A percentile compares a stretch with the other conserved stretches of the same genome.
These are phyloP conservation scores for Metroxylon sagu DNA, from an alignment of 176 grass and related monocot species.

Conservation along the genomic window DNA sequence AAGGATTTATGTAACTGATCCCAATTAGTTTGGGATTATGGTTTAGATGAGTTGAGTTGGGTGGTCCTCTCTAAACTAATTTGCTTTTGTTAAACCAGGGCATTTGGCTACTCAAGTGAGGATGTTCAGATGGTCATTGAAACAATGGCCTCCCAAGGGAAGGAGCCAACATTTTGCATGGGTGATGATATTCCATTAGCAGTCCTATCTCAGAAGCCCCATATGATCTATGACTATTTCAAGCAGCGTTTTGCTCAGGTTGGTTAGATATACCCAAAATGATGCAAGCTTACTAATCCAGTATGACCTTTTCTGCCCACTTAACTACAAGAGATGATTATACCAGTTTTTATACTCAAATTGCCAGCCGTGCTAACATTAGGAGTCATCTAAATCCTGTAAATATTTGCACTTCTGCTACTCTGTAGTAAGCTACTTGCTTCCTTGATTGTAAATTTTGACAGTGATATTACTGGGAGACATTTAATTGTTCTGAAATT, in stretches of 20 bases:
- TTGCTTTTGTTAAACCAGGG: slow-evolving; percentile 45
- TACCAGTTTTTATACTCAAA: no score
- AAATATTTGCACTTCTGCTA: no score
- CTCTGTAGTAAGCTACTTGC: no score
- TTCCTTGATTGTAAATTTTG: no score
- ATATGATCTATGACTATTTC: slow-evolving; percentile 97
- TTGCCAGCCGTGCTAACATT: no score
- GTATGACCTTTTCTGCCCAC: no score
- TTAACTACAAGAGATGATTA: no score
- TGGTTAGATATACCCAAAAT: slow-evolving; percentile 27
- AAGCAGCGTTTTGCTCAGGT: slow-evolving; percentile 99
- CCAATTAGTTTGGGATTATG: neutral
- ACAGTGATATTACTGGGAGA: no score
- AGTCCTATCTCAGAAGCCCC: slow-evolving; percentile 68
- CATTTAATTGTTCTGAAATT: no score
- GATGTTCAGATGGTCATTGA: slow-evolving; percentile 99
- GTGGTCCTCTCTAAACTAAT: slow-evolving; percentile 8
- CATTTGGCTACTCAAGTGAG: slow-evolving; percentile 99
- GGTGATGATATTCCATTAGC: slow-evolving; percentile 99
- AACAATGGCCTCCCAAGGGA: slow-evolving; percentile 98
- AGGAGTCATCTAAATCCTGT: no score
- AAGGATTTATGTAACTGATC: no score
- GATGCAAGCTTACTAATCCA: neutral
- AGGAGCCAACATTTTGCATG: slow-evolving; percentile 99
- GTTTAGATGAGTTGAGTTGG: neutral